phyloP scores from a whole-genome alignment of 2,329 filamentous ascomycete species.

The Gaeumannomyces sp. region DNA sequence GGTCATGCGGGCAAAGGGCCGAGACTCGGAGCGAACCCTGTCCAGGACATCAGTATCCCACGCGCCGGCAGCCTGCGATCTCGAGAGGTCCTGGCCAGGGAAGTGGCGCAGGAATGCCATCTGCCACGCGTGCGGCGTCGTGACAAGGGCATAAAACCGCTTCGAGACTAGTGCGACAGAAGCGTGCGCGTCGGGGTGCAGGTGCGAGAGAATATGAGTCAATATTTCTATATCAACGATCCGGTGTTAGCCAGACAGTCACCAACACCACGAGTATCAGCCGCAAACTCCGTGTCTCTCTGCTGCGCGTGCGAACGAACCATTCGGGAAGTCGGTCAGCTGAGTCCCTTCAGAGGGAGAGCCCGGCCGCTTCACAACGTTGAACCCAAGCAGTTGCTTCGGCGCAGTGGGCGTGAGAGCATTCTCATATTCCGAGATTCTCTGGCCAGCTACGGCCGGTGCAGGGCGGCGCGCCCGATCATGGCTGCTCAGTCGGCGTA shows the following conservation, averaged over 20 bases:
- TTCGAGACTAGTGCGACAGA: constrained; percentile 80
- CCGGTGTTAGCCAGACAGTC: neutral
- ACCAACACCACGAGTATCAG: neutral
- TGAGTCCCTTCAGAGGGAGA: constrained; percentile 33
- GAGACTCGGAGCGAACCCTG: constrained; percentile 60
- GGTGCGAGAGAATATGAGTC: constrained; percentile 83
- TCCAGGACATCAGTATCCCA: neutral
- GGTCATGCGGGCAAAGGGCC: constrained; percentile 77
- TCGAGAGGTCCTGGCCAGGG: constrained; percentile 55
- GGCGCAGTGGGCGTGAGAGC: constrained; percentile 42
- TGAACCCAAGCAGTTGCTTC: constrained; percentile 47
- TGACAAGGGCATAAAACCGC: constrained; percentile 80
- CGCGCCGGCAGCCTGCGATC: neutral
- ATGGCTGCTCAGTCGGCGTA: constrained; percentile 45
- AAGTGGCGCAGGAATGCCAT: constrained; percentile 90
- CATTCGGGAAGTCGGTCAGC: constrained; percentile 68
- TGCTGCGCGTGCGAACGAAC: constrained; percentile 40
- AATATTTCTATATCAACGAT: constrained; percentile 63
- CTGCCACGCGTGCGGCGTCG: constrained; percentile 87
- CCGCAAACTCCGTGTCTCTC: neutral
- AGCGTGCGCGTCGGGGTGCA: constrained; percentile 77
- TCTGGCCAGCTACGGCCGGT: constrained; percentile 38
- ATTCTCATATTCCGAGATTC: constrained; percentile 56
- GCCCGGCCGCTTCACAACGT: constrained; percentile 44
- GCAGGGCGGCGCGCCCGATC: constrained; percentile 9